Evolutionary conservation across 2,329 filamentous ascomycete genomes (phyloP).

Genomic region (Calonectria henricotiae): DNA sequence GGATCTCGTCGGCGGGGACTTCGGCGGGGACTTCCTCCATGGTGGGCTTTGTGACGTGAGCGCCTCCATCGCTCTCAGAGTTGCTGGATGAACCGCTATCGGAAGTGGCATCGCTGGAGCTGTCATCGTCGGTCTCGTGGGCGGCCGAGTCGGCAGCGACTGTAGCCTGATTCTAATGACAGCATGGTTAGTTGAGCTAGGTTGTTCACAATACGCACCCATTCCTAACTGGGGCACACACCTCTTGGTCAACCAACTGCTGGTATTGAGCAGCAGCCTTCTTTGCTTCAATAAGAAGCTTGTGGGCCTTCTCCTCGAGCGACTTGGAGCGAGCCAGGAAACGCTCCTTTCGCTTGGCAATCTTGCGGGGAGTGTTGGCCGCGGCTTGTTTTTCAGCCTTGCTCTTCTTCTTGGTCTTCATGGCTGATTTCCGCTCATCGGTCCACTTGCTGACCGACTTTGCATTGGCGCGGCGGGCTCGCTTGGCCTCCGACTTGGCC

Average conservation of each 20-base stretch:
- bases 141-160: constrained; percentile 1
- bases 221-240: constrained; percentile 32
- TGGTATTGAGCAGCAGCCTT: constrained; percentile 54
- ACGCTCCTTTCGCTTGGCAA: constrained; percentile 60
- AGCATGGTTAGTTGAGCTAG: constrained; percentile 3
- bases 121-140: constrained; percentile 35
- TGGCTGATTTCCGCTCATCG: constrained; percentile 53
- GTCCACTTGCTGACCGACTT: constrained; percentile 56
- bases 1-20: constrained; percentile 54
- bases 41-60: constrained; percentile 42
- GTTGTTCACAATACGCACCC: background rate
- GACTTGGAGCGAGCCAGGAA: constrained; percentile 61
- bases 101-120: constrained; percentile 46
- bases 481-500: constrained; percentile 59
- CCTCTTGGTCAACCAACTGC: constrained; percentile 48
- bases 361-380: constrained; percentile 53
- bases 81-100: constrained; percentile 44
- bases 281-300: constrained; percentile 61
- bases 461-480: constrained; percentile 58
- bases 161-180: constrained; percentile 3
- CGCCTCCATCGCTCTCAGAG: constrained; percentile 50
- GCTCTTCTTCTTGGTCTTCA: constrained; percentile 52
- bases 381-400: constrained; percentile 52
- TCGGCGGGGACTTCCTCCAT: constrained; percentile 45
- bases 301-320: constrained; percentile 53